Conservation (phyloP, 2,329 filamentous ascomycete species). For the Pyricularia sp. region DNA sequence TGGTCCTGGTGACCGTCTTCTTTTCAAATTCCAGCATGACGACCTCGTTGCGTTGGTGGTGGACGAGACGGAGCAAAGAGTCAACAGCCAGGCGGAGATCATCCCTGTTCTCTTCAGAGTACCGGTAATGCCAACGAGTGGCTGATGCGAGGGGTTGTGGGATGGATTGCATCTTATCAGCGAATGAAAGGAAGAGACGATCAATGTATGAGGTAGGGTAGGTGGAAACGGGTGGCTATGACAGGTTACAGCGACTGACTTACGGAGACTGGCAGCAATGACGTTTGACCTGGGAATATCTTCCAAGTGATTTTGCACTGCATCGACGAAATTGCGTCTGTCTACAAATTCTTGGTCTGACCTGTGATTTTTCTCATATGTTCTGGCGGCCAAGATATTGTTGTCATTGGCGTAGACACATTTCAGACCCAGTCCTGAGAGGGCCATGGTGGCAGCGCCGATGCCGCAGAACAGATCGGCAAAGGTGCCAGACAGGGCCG, state of each 20-base stretch:
- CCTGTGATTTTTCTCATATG: not conserved
- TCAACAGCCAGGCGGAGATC: not conserved
- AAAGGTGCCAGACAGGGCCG: not conserved
- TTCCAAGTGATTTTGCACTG: not conserved
- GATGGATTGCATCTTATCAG: no score
- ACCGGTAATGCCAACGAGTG: no score
- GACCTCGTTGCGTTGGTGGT: not conserved
- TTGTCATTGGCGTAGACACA: not conserved
- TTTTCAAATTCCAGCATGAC: not conserved
- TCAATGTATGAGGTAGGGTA: no score
- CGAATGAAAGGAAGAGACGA: no score
- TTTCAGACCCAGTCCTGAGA: not conserved
- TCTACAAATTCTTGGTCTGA: not conserved
- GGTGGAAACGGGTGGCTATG: no score
- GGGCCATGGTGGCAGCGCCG: not conserved
- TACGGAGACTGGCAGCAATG: not conserved
- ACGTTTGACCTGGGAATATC: not conserved
- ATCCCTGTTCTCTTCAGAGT: no score
- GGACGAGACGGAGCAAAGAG: not conserved
- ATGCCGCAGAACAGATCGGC: not conserved
- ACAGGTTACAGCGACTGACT: no score
- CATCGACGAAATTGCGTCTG: not conserved
- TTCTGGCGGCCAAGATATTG: not conserved
- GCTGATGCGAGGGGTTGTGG: no score
- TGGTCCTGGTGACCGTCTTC: not conserved